These are phyloP conservation scores for Prunella vulgaris DNA, from an alignment of 257 asterid genomes.

Conservation along the genomic window DNA sequence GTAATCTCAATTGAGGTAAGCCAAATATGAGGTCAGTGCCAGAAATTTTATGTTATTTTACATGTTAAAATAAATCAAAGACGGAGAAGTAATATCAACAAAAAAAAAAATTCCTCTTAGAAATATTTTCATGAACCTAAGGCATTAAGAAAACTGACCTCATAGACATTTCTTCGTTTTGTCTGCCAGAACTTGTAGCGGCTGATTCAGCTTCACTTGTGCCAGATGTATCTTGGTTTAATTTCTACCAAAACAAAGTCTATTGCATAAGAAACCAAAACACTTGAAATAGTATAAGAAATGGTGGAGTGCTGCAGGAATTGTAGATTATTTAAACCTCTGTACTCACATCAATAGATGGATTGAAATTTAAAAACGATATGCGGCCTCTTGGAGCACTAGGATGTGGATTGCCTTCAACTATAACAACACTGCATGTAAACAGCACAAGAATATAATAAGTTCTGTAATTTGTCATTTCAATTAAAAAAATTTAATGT, in stretches of 20 bases:
- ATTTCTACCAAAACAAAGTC: conserved; percentile 55
- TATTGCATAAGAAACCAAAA: conserved; percentile 26
- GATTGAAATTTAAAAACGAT: conserved; percentile 89
- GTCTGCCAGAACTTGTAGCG: conserved; percentile 49
- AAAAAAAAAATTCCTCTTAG: neutral
- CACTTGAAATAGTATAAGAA: neutral
- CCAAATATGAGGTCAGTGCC: neutral
- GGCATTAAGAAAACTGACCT: conserved; percentile 39
- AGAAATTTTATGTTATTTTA: neutral
- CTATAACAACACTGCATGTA: conserved; percentile 65
- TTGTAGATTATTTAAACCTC: conserved; percentile 21
- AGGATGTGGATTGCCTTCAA: conserved; percentile 89
- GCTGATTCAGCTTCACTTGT: conserved; percentile 43
- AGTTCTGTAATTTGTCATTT: neutral
- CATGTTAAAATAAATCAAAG: neutral
- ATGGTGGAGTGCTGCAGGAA: neutral
- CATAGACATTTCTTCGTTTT: conserved; percentile 29
- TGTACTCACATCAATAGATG: conserved; percentile 89
- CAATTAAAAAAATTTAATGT: neutral
- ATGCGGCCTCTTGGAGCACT: conserved; percentile 76
- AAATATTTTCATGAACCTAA: neutral
- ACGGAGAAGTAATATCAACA: neutral
- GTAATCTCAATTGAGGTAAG: neutral
- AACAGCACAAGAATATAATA: conserved; percentile 15
- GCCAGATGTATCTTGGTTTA: conserved; percentile 47